Percentiles rank a stretch among this genome's conserved stretches.
Conservation (phyloP, 2,329 filamentous ascomycete genomes). For the Diaporthe citri region DNA sequence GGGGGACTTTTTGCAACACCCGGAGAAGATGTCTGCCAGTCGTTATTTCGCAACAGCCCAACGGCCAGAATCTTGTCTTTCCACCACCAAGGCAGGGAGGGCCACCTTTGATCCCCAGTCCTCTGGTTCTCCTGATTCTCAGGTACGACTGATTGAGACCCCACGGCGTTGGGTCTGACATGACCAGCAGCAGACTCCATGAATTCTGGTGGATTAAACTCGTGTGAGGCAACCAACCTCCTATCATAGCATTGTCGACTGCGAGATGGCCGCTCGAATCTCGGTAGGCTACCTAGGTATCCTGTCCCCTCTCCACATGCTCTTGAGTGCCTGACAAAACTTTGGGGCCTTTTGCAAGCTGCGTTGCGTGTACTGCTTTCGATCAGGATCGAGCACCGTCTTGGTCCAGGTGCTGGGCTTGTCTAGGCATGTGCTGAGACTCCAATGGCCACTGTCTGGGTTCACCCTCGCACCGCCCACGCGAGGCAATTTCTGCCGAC, state of each 20-base stretch:
- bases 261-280: neutral
- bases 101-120: neutral
- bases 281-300: too few relatives aligned
- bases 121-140: neutral
- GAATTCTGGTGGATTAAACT: neutral
- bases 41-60: neutral
- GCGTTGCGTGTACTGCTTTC: neutral
- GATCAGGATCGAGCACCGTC: neutral
- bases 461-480: neutral
- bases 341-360: neutral
- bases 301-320: neutral
- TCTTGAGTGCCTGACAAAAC: neutral
- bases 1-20: slow-evolving; percentile 4
- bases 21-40: neutral
- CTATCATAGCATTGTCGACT: neutral
- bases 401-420: neutral
- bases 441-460: neutral
- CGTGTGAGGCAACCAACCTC: neutral
- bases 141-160: neutral
- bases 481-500: slow-evolving; percentile 20
- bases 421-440: neutral
- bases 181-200: neutral
- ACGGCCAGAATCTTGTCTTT: neutral
- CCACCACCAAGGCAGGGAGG: neutral
- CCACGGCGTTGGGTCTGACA: neutral